Base-by-base conservation (phyloP, 768 basidiomycete genomes). In the Dioszegia crocea region DNA sequence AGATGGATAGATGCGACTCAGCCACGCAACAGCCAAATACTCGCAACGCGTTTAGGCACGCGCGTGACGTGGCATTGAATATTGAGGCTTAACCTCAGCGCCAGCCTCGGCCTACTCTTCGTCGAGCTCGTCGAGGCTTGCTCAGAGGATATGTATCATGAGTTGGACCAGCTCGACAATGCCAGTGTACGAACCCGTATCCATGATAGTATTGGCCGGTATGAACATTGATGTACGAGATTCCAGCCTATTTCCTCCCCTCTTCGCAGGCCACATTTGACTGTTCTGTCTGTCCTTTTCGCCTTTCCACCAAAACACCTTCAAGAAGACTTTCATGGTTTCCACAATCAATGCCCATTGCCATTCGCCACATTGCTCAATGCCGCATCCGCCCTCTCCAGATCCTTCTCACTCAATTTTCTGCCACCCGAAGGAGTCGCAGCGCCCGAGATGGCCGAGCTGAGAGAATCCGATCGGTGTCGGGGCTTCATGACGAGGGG, bases 341-440 rank as follows among this genome's bases (percentile, higher is more conserved):
- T 38, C 36, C 36, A 38, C 36, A 26, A 10, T 26, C 60, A 66
- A 52, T 68, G 62, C 2, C 56, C 56, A 40, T 67, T 60, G 4
- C 71, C 70, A 50, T 75, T 75, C 8, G 50, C 53, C 43, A 69
- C 71, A 54, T 62, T 61, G 64, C 71, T 78, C 50, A 98, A 82
- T 2, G 90, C 92, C 10, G 86, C 89, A 66, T 98, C 92, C 3
- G 93, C 94, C 78, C 84, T 83, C 71, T 82, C 82, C 66, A 98
- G 78, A 76, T 98, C 94, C 51, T 85, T 81, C 78, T 97, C 94
- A 72, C 86, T 91, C 55, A 96, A 77, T 63, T 86, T 91, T 68
- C 84, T 84, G 69, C 88, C 88, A 1, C 90, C 93, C 0, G 91
- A 90, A 8, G 94, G 96, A 72, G 88, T 92, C 56, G 73, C 73